These are phyloP conservation scores for Spizellomyces punctatus DNA, from an alignment of 192 early-diverging fungal species.

Conservation along the genomic window DNA sequence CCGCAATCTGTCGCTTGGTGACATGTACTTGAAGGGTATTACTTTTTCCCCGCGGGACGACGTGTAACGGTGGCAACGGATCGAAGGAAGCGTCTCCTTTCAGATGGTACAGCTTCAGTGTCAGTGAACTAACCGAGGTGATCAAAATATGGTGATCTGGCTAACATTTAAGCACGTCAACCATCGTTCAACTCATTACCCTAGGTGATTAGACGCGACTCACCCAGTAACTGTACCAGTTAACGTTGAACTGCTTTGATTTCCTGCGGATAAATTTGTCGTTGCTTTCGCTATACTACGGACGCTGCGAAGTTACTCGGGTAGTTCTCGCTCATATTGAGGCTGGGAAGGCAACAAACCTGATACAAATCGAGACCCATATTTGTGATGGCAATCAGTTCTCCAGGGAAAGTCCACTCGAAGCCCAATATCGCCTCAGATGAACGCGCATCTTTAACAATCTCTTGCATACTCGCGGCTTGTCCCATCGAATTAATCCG, in stretches of 20 bases:
- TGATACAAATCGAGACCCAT: conserved; percentile 20
- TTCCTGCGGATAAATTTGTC: conserved; percentile 11
- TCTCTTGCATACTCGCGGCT: conserved; percentile 9
- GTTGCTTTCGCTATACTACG: conserved; percentile 10
- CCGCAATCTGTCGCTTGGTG: conserved; percentile 13
- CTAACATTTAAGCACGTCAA: conserved; percentile 4
- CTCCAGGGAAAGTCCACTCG: conserved; percentile 21
- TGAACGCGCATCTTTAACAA: conserved; percentile 11
- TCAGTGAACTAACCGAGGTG: not conserved
- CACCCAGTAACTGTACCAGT: conserved; percentile 35
- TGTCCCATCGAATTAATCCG: not conserved
- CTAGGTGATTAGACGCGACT: not conserved
- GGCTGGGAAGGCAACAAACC: not conserved
- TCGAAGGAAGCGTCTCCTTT: not conserved
- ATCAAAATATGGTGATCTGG: conserved; percentile 19
- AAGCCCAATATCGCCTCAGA: conserved; percentile 27
- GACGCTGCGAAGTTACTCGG: not conserved
- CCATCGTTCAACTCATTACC: not conserved
- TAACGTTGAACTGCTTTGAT: not conserved
- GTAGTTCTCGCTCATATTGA: too few species aligned
- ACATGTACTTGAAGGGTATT: not conserved
- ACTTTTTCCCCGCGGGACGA: too few species aligned
- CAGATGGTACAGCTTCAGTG: conserved; percentile 17
- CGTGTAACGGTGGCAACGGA: too few species aligned
- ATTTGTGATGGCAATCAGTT: conserved; percentile 17